Percentiles rank a stretch among this genome's conserved stretches.
Evolutionary conservation across 2,329 filamentous ascomycete species (phyloP).

Genomic region (Calonectria pseudoturangicola): DNA sequence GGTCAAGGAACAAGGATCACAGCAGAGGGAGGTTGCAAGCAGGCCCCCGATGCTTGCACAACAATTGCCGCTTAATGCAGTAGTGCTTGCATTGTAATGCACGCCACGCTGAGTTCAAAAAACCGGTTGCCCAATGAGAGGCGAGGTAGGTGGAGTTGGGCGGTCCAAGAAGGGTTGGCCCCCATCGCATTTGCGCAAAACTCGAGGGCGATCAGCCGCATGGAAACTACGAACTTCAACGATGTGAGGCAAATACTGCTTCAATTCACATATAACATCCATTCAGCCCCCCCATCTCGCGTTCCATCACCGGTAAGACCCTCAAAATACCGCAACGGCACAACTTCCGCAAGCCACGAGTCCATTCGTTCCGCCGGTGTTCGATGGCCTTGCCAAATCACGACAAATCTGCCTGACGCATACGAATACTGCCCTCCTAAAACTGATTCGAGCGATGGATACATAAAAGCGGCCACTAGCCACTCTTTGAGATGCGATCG

Average conservation of each 20-base stretch:
- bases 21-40: too few relatives aligned
- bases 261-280: background rate
- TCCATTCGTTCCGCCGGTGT: background rate
- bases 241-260: background rate
- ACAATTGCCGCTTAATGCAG: background rate
- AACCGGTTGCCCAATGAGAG: background rate
- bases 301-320: background rate
- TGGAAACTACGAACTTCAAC: background rate
- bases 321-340: background rate
- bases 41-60: too few relatives aligned
- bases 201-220: background rate
- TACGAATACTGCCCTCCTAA: background rate
- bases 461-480: background rate
- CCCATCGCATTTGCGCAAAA: conserved; percentile 5
- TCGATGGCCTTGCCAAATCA: background rate
- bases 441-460: background rate
- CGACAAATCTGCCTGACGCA: background rate
- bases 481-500: background rate
- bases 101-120: background rate
- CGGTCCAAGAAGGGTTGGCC: background rate
- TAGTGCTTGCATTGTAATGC: background rate
- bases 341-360: background rate
- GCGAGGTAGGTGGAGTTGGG: background rate
- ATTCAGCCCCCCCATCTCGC: background rate
- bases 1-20: too few relatives aligned